Evolutionary conservation across 225 moss, liverwort and hornwort genomes (phyloP), one percentile per base, ranked within the genome.

Genomic region (Physcomitrium patens): DNA sequence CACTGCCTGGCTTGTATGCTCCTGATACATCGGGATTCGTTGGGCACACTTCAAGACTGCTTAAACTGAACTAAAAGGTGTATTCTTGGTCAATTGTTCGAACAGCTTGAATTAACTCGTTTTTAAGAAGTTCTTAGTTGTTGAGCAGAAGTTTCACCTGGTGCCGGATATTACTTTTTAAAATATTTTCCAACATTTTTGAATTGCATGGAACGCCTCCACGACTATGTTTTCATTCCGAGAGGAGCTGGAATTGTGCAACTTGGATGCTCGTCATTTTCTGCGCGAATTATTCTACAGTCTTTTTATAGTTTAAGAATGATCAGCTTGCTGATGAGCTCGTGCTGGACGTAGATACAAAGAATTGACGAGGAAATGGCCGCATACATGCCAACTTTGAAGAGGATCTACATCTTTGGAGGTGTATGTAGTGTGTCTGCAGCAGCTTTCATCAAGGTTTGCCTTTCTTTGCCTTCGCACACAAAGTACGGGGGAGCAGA

Each of bases 341-440:
- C 37, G 26, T 60, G 15, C 46, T 78, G 63, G 44, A 45, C 71
- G 14, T 80, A 95, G 95, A 93, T 95, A 11, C 81, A 89, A 77
- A 91, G 95, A 81, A 85, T 85, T 79, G 93, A 88, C 63, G 93
- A 95, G 76, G 95, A 93, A 74, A 86, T 90, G 73, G 82, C 91
- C 19, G 85, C 95, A 7, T 93, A 92, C 59, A 75, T 91, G 74
- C 92, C 93, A 3, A 53, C 88, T 58, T 75, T 95, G 74, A 95
- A 92, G 82, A 83, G 93, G 45, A 89, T 86, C 71, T 95, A 93
- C 63, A 72, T 95, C 63, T 91, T 95, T 86, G 91, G 95, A 65
- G 95, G 95, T 65, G 87, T 95, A 65, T 95, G 95, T 72, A 93
- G 95, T 79, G 82, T 89, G 54, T 80, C 89, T 65, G 87, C 95